Base-by-base conservation (phyloP, 164 flowering plant species). In the Tinospora cordifolia region DNA sequence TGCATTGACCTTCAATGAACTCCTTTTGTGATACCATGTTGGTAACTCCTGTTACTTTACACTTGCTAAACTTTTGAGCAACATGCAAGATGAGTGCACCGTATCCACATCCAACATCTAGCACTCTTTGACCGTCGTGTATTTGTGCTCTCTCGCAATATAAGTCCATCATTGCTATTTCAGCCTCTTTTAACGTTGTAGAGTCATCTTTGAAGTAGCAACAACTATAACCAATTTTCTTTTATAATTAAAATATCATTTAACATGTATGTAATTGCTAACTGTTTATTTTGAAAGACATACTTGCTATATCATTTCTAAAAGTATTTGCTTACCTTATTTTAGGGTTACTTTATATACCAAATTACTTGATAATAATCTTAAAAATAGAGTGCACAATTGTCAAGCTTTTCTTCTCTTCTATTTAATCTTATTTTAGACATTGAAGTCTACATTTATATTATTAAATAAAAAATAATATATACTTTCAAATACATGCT, bases 21-120 rank as follows among this genome's bases (percentile, higher is more conserved):
- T 67, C 65, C 46, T 21, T 60, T 10, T 67, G 75, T 3, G 62
- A 49, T 8, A 14, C 57, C 8, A 71, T 59, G 30, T 73, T 67
- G 27, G 72, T 70, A 8, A 62, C 8, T 2, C 72, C 71, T 10
- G 66, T 67, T 27, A 73, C 60, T 40, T 30, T 70, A 13, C 75
- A 73, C 1, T 44, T 73, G 47, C 62, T 59, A 46, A 67, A 73
- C 39, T 73, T 67, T 36, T 62, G 66, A 62, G 75, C 75, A 41
- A 67, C 57, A 41, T 73, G 38, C 9, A 73, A 4, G 27, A 60
- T 22, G 4, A 73, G 60, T 26, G 71, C 24, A 26, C 75, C 75
- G 7, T 67, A 66, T 59, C 75, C 75, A 21, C 75, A 73, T 13
- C 75, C 54, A 47, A 47, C 3, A 47, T 47, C 54, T 14, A 47